These are phyloP conservation scores for Papiliotrema nemorosa DNA, from an alignment of 1,284 basidiomycete species.

Conservation along the genomic window DNA sequence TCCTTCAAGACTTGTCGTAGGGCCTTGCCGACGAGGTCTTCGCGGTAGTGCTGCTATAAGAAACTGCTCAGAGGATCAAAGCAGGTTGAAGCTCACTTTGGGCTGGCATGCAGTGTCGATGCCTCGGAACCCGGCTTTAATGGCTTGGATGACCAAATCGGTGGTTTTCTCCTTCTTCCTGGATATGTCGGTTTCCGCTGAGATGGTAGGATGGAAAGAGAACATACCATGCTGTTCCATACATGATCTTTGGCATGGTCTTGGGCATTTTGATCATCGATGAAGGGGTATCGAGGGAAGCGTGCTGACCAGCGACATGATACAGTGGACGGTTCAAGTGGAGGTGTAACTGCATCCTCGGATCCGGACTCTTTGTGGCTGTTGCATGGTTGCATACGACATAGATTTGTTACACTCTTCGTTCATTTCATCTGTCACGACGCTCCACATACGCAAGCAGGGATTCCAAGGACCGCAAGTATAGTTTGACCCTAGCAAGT, in stretches of 20 bases:
- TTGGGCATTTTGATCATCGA: neutral
- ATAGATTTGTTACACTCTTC: no score
- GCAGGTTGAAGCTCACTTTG: slow-evolving; percentile 51
- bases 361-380: no score
- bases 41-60: slow-evolving; percentile 51
- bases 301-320: no score
- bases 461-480: no score
- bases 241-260: slow-evolving; percentile 56
- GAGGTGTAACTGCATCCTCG: no score
- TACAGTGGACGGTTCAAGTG: no score
- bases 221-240: slow-evolving; percentile 64
- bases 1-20: slow-evolving; percentile 56
- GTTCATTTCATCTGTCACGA: no score
- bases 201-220: neutral
- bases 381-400: no score
- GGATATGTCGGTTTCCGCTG: no score
- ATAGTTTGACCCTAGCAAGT: no score
- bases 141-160: slow-evolving; percentile 63
- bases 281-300: no score
- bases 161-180: slow-evolving; percentile 71
- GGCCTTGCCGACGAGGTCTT: slow-evolving; percentile 72
- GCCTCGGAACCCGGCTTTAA: slow-evolving; percentile 69
- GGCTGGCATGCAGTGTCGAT: slow-evolving; percentile 77
- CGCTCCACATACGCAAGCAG: no score
- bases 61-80: neutral